These are phyloP conservation scores for Chlamydomonas schloesseri DNA, from an alignment of 139 green algal species.

Conservation along the genomic window DNA sequence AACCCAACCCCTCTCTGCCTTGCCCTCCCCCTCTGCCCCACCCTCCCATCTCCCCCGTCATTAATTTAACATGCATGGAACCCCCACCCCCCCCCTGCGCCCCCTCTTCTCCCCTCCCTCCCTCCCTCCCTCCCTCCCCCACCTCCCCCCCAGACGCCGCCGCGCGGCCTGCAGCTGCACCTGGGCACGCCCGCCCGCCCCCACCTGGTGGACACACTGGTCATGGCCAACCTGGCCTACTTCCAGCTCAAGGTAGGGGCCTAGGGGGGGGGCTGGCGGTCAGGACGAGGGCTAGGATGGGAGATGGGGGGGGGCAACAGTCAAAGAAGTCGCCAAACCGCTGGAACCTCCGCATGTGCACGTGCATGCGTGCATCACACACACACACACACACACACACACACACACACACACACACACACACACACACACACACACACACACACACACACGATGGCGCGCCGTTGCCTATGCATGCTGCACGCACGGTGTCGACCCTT, in stretches of 20 bases:
- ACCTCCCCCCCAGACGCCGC: conserved; percentile 69
- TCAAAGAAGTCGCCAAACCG: not conserved
- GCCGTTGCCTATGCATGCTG: too few relatives aligned
- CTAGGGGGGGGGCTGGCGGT: not conserved
- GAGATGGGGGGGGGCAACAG: conserved; percentile 53
- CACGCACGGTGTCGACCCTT: too few relatives aligned
- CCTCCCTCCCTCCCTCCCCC: not conserved
- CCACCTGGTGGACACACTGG: conserved; percentile 89
- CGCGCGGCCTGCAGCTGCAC: conserved; percentile 92
- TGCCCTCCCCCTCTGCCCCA: too few relatives aligned
- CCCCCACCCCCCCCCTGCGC: not conserved
- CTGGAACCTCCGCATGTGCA: not conserved
- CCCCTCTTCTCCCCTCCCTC: not conserved
- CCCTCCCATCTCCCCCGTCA: too few relatives aligned
- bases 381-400: too few relatives aligned
- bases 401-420: too few relatives aligned
- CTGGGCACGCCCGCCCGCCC: conserved; percentile 71
- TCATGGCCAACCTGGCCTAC: conserved; percentile 99
- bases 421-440: too few relatives aligned
- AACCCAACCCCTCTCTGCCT: too few relatives aligned
- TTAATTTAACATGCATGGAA: too few relatives aligned
- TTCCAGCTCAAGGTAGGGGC: conserved; percentile 99
- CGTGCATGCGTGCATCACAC: too few relatives aligned
- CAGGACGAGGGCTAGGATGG: conserved; percentile 63
- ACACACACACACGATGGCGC: too few relatives aligned